Conservation (phyloP, 2,329 filamentous ascomycete genomes). For the Acephala macrosclerotiorum region DNA sequence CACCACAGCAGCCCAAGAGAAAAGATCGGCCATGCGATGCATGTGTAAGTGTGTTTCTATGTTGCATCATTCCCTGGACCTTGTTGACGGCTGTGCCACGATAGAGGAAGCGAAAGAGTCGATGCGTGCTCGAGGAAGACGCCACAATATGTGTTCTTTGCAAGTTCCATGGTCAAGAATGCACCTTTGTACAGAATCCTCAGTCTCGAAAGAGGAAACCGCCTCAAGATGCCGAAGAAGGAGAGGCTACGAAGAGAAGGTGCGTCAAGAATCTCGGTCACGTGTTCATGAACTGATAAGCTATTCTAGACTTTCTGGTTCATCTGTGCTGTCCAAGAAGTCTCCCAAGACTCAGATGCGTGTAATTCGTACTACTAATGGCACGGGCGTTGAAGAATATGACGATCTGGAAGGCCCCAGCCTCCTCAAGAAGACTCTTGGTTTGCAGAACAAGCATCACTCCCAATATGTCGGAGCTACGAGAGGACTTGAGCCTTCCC, state of each 20-base stretch:
- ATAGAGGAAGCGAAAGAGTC: constrained; percentile 41
- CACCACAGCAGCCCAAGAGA: constrained; percentile 78
- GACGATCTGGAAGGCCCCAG: constrained; percentile 71
- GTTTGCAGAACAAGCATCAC: constrained; percentile 77
- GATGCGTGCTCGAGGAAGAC: constrained; percentile 79
- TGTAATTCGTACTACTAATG: constrained; percentile 67
- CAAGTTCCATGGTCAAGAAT: constrained; percentile 77
- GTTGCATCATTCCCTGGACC: not conserved
- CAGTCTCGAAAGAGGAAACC: constrained; percentile 80
- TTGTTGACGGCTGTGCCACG: constrained; percentile 15
- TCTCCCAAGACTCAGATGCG: constrained; percentile 50
- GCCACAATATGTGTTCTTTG: constrained; percentile 76
- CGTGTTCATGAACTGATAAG: constrained; percentile 40
- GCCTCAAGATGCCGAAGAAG: constrained; percentile 58
- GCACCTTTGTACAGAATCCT: constrained; percentile 78
- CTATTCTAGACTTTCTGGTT: constrained; percentile 58
- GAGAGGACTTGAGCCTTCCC: constrained; percentile 78
- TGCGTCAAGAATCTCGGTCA: constrained; percentile 25
- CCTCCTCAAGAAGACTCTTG: constrained; percentile 73
- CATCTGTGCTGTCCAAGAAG: constrained; percentile 57
- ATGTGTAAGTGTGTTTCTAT: constrained; percentile 40
- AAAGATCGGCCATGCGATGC: constrained; percentile 77
- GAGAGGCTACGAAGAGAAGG: constrained; percentile 36
- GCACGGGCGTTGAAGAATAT: constrained; percentile 71
- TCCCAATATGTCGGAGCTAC: constrained; percentile 84